phyloP scores from a whole-genome alignment of 805 yeast genomes.

The Kodamaea hsintzibuensis region DNA sequence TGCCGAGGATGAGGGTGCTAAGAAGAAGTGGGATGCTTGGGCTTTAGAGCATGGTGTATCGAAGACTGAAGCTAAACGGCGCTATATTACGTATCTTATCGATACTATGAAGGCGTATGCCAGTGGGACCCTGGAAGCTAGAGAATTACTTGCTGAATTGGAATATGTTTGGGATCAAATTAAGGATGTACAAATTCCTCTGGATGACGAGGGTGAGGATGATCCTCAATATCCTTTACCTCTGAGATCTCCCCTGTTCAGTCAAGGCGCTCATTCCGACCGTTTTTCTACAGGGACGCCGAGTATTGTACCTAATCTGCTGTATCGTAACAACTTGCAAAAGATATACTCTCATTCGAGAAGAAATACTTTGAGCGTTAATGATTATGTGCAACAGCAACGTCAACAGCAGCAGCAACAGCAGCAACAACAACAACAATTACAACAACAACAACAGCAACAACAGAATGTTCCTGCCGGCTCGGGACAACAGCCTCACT shows the following conservation, averaged over 20 bases:
- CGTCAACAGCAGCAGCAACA: constrained; percentile 17
- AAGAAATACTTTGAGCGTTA: constrained; percentile 36
- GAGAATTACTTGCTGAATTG: constrained; percentile 64
- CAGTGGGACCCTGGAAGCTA: constrained; percentile 62
- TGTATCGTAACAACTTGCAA: constrained; percentile 37
- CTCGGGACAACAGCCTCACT: constrained; percentile 2
- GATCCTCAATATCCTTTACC: constrained; percentile 24
- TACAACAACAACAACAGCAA: constrained; percentile 2
- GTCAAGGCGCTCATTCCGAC: constrained; percentile 33
- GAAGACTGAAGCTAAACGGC: constrained; percentile 70
- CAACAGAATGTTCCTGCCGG: constrained; percentile 10
- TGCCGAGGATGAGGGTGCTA: constrained; percentile 65
- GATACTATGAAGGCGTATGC: constrained; percentile 74
- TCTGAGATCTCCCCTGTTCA: constrained; percentile 35
- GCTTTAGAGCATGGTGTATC: constrained; percentile 66
- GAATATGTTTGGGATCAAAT: constrained; percentile 77
- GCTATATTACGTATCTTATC: constrained; percentile 65
- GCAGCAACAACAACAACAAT: neutral
- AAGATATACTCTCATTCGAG: constrained; percentile 47
- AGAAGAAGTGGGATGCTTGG: constrained; percentile 87
- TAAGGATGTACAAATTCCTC: constrained; percentile 43
- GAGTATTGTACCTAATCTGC: constrained; percentile 24
- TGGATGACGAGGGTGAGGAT: constrained; percentile 32
- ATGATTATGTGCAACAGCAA: constrained; percentile 38
- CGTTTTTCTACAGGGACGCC: constrained; percentile 40